Evolutionary conservation across 305 asterid genomes (phyloP).

Genomic region (Rubia balearica): DNA sequence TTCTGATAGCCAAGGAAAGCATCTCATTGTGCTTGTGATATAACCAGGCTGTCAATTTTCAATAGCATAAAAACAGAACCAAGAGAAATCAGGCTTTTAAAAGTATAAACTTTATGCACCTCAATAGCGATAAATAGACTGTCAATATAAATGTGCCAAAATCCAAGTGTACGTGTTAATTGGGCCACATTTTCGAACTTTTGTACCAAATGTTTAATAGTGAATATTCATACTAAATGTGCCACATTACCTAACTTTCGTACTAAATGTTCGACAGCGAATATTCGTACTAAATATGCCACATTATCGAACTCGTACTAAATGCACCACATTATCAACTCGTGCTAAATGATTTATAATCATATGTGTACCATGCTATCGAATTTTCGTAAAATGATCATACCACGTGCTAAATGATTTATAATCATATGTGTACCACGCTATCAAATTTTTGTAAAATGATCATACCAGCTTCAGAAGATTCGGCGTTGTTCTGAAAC

Average conservation of each 20-base stretch:
- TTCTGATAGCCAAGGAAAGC: not conserved
- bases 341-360: no score
- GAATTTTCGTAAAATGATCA: slow-evolving; percentile 3
- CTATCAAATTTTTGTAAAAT: not conserved
- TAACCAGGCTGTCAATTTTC: not conserved
- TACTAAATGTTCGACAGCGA: not conserved
- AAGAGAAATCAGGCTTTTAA: not conserved
- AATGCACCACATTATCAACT: no score
- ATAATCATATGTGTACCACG: not conserved
- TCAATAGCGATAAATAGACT: not conserved
- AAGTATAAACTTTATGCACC: not conserved
- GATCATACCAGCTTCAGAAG: slow-evolving; percentile 72
- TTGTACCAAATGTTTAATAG: not conserved
- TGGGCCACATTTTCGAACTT: slow-evolving; percentile 1
- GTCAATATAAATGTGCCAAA: not conserved
- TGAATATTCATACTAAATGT: not conserved
- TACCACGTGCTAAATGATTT: slow-evolving; percentile 33
- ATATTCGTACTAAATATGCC: not conserved
- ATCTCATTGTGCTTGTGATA: not conserved
- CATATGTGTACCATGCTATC: not conserved
- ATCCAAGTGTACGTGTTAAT: not conserved
- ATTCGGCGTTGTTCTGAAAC: slow-evolving; percentile 67
- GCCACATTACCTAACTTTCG: not conserved
- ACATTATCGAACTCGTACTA: not conserved
- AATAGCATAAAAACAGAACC: not conserved